Evolutionary conservation across 1,284 basidiomycete species (phyloP).

Genomic region (Ceratobasidium sp.): DNA sequence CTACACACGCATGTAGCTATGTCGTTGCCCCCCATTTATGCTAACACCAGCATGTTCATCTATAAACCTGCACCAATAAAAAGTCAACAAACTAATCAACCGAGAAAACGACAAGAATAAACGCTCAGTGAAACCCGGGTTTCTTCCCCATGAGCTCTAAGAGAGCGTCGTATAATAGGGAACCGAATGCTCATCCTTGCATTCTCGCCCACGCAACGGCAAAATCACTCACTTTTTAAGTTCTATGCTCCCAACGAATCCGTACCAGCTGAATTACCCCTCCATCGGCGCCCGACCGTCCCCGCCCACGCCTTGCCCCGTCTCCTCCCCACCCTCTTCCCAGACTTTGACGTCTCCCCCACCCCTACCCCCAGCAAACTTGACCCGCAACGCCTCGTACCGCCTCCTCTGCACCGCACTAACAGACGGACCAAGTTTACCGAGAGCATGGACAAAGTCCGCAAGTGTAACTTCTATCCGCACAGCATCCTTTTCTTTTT

Average conservation of each 20-base stretch:
- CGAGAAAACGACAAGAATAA: background rate
- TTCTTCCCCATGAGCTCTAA: conserved; percentile 33
- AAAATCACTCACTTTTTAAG: background rate
- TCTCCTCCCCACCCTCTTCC: background rate
- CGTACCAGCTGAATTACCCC: background rate
- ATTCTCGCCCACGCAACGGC: too few relatives aligned
- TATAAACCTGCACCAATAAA: background rate
- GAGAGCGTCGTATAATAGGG: conserved; percentile 41
- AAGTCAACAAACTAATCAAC: background rate
- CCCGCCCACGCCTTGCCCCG: background rate
- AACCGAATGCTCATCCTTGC: conserved; percentile 31
- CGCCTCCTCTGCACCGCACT: conserved; percentile 81
- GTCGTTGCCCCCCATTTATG: too few relatives aligned
- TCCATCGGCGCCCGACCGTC: background rate
- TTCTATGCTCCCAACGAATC: background rate
- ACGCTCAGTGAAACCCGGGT: conserved; percentile 25
- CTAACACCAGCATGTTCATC: too few relatives aligned
- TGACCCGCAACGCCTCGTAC: conserved; percentile 83
- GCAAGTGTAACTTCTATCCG: conserved; percentile 63
- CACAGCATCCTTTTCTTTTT: conserved; percentile 1
- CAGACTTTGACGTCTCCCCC: conserved; percentile 22
- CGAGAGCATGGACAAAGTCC: conserved; percentile 83
- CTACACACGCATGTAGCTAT: too few relatives aligned
- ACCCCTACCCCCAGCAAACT: conserved; percentile 74
- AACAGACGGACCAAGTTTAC: conserved; percentile 91